Conservation (phyloP, 495 filamentous ascomycete genomes). For the Hypoxylon lienhwacheense region DNA sequence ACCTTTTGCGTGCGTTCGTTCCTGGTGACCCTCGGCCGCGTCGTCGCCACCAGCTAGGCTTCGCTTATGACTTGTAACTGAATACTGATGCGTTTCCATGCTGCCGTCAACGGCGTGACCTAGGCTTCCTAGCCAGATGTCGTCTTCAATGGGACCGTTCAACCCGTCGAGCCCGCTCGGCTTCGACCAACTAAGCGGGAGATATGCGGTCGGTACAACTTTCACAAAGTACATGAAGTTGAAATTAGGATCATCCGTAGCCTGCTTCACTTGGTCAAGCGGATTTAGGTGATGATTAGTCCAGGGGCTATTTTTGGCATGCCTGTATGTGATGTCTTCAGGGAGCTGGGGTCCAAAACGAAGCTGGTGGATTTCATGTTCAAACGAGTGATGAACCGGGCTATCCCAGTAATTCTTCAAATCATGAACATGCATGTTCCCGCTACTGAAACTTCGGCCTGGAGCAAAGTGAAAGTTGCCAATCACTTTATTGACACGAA, state of each 20-base stretch:
- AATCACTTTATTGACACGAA: slow-evolving; percentile 96
- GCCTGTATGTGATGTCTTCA: slow-evolving; percentile 66
- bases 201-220: slow-evolving; percentile 91
- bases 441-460: slow-evolving; percentile 88
- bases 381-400: slow-evolving; percentile 77
- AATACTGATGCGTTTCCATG: slow-evolving; percentile 97
- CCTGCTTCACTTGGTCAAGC: slow-evolving; percentile 78
- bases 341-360: slow-evolving; percentile 93
- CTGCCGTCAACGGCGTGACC: slow-evolving; percentile 68
- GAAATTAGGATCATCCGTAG: slow-evolving; percentile 76
- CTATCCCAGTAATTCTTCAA: slow-evolving; percentile 86
- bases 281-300: slow-evolving; percentile 91
- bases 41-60: slow-evolving; percentile 81
- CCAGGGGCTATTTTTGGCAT: slow-evolving; percentile 63
- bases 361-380: slow-evolving; percentile 85
- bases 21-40: slow-evolving; percentile 80
- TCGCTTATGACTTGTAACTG: slow-evolving; percentile 91
- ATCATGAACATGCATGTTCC: slow-evolving; percentile 97
- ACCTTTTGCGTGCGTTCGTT: slow-evolving; percentile 81
- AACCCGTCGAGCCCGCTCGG: slow-evolving; percentile 39
- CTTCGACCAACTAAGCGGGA: slow-evolving; percentile 78
- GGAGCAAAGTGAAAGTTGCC: slow-evolving; percentile 99
- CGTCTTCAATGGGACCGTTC: slow-evolving; percentile 54
- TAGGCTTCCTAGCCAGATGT: slow-evolving; percentile 64
- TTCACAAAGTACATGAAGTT: slow-evolving; percentile 99